phyloP scores from a whole-genome alignment of 2,329 filamentous ascomycete genomes.

The Fusarium staphyleae region DNA sequence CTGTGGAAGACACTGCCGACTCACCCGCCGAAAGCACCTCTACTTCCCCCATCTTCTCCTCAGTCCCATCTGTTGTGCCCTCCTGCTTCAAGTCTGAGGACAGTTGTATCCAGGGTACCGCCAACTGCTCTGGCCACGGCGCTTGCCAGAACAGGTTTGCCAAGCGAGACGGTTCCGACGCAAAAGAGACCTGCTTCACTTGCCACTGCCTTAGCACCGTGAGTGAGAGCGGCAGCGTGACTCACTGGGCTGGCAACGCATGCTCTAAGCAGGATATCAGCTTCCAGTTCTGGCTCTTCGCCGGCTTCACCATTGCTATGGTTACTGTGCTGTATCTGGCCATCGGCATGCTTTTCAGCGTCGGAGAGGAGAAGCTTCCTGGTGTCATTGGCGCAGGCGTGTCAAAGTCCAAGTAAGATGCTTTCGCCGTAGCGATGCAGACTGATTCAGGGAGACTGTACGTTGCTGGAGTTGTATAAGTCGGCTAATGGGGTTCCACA shows the following conservation, averaged over 20 bases:
- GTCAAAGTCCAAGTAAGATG: constrained; percentile 66
- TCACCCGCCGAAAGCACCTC: constrained; percentile 37
- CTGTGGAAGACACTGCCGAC: constrained; percentile 42
- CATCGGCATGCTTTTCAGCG: constrained; percentile 79
- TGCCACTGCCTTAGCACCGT: constrained; percentile 75
- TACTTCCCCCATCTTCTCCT: constrained; percentile 44
- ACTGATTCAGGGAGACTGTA: constrained; percentile 17
- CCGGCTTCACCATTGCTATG: constrained; percentile 74
- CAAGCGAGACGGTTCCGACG: constrained; percentile 49
- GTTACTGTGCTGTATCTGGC: constrained; percentile 72
- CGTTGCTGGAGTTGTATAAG: constrained; percentile 36
- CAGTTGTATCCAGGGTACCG: constrained; percentile 73
- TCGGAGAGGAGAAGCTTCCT: constrained; percentile 87
- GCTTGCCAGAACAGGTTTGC: constrained; percentile 73
- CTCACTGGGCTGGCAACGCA: constrained; percentile 81
- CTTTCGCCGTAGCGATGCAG: neutral
- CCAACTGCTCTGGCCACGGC: constrained; percentile 84
- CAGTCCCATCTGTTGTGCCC: constrained; percentile 60
- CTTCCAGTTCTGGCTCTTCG: constrained; percentile 86
- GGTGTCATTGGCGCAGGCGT: constrained; percentile 97
- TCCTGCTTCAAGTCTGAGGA: constrained; percentile 77
- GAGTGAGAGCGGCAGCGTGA: constrained; percentile 65
- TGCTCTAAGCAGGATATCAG: constrained; percentile 95
- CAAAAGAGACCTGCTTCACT: constrained; percentile 69
- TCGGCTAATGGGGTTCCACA: constrained; percentile 28